Percentiles rank a stretch among this genome's conserved stretches.
Evolutionary conservation across 345 rosid species (phyloP).

Genomic region (Rhodamnia rubescens): DNA sequence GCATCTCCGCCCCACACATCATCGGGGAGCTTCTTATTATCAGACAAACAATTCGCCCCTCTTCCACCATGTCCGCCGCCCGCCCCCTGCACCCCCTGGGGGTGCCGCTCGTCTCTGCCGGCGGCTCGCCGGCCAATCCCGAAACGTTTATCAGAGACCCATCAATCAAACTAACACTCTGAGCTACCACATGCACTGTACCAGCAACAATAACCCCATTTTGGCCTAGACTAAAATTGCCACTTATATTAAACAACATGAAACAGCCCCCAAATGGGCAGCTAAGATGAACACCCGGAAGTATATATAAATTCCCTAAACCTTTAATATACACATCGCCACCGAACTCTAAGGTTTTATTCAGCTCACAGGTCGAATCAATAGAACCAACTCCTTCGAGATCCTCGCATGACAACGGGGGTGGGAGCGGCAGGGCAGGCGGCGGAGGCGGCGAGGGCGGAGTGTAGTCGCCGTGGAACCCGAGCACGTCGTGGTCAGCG

Average conservation of each 20-base stretch:
- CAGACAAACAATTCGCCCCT: slow-evolving; percentile 55
- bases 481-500: slow-evolving; percentile 7
- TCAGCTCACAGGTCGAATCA: slow-evolving; percentile 37
- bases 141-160: slow-evolving; percentile 41
- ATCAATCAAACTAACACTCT: slow-evolving; percentile 17
- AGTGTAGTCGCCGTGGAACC: slow-evolving; percentile 41
- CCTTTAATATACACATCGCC: slow-evolving; percentile 44
- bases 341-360: slow-evolving; percentile 25
- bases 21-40: slow-evolving; percentile 47
- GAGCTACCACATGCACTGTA: slow-evolving; percentile 28
- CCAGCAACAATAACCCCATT: slow-evolving; percentile 23
- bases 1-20: slow-evolving; percentile 78
- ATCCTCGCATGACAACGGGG: slow-evolving; percentile 35
- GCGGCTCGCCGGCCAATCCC: slow-evolving; percentile 51
- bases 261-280: slow-evolving; percentile 38
- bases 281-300: slow-evolving; percentile 24
- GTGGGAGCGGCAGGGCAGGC: slow-evolving; percentile 6
- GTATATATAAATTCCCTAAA: slow-evolving; percentile 32
- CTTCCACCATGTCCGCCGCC: slow-evolving; percentile 73
- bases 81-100: slow-evolving; percentile 48
- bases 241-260: slow-evolving; percentile 33
- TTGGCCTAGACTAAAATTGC: slow-evolving; percentile 29
- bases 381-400: slow-evolving; percentile 47
- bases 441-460: slow-evolving; percentile 61
- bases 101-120: slow-evolving; percentile 51